Conservation (phyloP, 352 stramenopile genomes). For the Globisporangium splendens region DNA sequence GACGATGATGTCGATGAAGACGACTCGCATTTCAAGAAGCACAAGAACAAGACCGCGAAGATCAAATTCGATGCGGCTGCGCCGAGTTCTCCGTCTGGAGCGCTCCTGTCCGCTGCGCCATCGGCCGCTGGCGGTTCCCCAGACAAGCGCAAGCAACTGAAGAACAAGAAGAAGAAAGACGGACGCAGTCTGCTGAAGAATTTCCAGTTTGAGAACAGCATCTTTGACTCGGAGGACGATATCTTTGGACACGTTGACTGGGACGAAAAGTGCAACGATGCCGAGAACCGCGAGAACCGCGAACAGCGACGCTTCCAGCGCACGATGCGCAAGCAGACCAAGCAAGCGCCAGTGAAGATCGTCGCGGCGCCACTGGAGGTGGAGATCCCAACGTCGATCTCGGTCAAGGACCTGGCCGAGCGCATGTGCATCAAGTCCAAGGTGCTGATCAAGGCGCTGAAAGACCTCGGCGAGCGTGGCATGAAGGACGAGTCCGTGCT, state of each 20-base stretch:
- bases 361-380: slow-evolving; percentile 57
- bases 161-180: slow-evolving; percentile 78
- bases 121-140: slow-evolving; percentile 6
- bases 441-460: slow-evolving; percentile 59
- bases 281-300: slow-evolving; percentile 38
- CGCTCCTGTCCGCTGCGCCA: slow-evolving; percentile 25
- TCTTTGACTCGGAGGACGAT: slow-evolving; percentile 64
- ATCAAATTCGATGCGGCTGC: slow-evolving; percentile 5
- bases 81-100: slow-evolving; percentile 10
- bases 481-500: slow-evolving; percentile 70
- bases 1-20: slow-evolving; percentile 21
- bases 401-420: slow-evolving; percentile 75
- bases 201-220: slow-evolving; percentile 86
- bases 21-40: slow-evolving; percentile 25
- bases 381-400: slow-evolving; percentile 70
- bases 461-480: slow-evolving; percentile 64
- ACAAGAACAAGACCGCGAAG: slow-evolving; percentile 30
- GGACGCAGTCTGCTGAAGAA: slow-evolving; percentile 67
- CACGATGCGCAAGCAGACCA: slow-evolving; percentile 49
- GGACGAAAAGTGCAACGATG: slow-evolving; percentile 28
- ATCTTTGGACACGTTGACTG: slow-evolving; percentile 80
- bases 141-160: slow-evolving; percentile 52
- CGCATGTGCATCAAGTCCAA: slow-evolving; percentile 78
- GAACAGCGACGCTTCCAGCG: slow-evolving; percentile 65
- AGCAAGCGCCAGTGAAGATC: slow-evolving; percentile 29